These are phyloP conservation scores for Fusarium guadeloupense DNA, from an alignment of 2,329 filamentous ascomycete genomes.

Conservation along the genomic window DNA sequence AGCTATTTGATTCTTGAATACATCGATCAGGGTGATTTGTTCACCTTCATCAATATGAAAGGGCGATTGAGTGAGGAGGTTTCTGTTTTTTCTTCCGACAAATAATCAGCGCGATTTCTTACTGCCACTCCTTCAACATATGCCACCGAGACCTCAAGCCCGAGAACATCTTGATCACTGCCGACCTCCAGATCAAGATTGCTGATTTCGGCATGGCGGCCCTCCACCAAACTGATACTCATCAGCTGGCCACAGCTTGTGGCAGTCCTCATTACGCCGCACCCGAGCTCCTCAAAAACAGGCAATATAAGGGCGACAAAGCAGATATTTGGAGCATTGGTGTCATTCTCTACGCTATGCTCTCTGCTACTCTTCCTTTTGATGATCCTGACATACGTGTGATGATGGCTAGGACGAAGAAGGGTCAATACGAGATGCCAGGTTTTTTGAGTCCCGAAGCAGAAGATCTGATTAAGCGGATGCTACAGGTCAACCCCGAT, in stretches of 20 bases:
- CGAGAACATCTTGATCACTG: constrained; percentile 91
- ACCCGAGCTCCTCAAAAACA: constrained; percentile 84
- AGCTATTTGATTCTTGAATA: constrained; percentile 97
- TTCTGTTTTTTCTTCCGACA: constrained; percentile 89
- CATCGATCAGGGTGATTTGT: constrained; percentile 81
- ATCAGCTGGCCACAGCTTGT: constrained; percentile 87
- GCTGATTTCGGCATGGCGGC: constrained; percentile 99
- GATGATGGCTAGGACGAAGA: constrained; percentile 70
- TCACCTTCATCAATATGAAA: constrained; percentile 81
- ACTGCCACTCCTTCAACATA: constrained; percentile 94
- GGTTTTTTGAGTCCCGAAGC: constrained; percentile 72
- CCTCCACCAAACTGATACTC: constrained; percentile 79
- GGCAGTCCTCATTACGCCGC: constrained; percentile 97
- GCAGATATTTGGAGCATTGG: constrained; percentile 96
- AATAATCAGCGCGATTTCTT: constrained; percentile 89
- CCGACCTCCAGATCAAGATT: constrained; percentile 82
- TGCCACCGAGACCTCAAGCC: constrained; percentile 97
- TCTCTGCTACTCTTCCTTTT: constrained; percentile 87
- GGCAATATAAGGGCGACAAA: constrained; percentile 81
- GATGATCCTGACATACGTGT: constrained; percentile 70
- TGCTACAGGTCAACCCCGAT: constrained; percentile 81
- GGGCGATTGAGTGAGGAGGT: constrained; percentile 82
- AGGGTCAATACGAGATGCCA: constrained; percentile 70
- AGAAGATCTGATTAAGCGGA: constrained; percentile 78
- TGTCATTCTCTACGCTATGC: constrained; percentile 87